Percentiles rank a stretch among this genome's conserved stretches.
Conservation (phyloP, 805 yeast species). For the Starmerella potacharoeniae region DNA sequence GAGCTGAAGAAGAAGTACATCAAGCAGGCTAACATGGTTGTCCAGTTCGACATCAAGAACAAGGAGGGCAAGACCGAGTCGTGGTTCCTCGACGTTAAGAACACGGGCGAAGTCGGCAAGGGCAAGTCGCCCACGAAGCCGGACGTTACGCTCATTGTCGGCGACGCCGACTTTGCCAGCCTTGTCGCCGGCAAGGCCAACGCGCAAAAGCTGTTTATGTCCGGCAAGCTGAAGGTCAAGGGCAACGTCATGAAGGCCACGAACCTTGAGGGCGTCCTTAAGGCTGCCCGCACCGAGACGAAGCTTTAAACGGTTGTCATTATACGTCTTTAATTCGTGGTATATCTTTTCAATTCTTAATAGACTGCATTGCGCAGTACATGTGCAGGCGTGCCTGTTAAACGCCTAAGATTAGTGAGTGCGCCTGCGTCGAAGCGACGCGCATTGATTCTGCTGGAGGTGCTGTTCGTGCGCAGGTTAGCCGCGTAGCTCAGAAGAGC, state of each 20-base stretch:
- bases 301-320: slow-evolving; percentile 30
- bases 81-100: slow-evolving; percentile 61
- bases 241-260: slow-evolving; percentile 90
- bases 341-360: slow-evolving; percentile 6
- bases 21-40: slow-evolving; percentile 46
- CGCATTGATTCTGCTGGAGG: too few species aligned
- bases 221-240: slow-evolving; percentile 74
- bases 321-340: not conserved
- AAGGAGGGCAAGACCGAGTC: slow-evolving; percentile 46
- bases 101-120: slow-evolving; percentile 41
- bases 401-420: too few species aligned
- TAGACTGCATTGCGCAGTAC: not conserved
- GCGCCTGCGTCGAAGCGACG: too few species aligned
- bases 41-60: slow-evolving; percentile 57
- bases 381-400: not conserved
- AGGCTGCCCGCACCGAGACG: slow-evolving; percentile 39
- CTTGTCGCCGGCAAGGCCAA: slow-evolving; percentile 69
- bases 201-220: slow-evolving; percentile 74
- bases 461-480: too few species aligned
- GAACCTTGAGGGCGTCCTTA: slow-evolving; percentile 56
- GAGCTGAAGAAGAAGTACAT: slow-evolving; percentile 27
- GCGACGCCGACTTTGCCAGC: slow-evolving; percentile 58
- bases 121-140: slow-evolving; percentile 33
- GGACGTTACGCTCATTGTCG: slow-evolving; percentile 55
- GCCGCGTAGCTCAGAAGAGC: too few species aligned